Evolutionary conservation across 768 basidiomycete genomes (phyloP).

Genomic region (Tricholomella constricta): DNA sequence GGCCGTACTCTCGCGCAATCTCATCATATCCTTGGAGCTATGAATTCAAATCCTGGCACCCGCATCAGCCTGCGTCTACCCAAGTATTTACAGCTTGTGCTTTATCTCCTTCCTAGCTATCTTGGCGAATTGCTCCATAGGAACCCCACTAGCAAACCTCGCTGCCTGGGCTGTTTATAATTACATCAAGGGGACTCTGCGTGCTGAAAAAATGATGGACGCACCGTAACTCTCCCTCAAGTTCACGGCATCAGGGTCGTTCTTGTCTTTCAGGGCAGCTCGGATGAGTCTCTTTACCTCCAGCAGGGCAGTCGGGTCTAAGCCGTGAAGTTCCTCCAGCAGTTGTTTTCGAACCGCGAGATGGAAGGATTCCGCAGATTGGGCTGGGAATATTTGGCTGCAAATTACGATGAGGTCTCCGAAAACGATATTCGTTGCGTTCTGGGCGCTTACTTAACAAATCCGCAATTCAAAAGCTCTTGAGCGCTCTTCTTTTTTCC

Average conservation of each 20-base stretch:
- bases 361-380: constrained; percentile 56
- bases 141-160: constrained; percentile 62
- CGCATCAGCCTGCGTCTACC: not conserved
- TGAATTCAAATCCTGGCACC: no score
- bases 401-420: constrained; percentile 5
- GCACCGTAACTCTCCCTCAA: constrained; percentile 66
- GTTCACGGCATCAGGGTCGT: constrained; percentile 63
- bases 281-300: constrained; percentile 55
- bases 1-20: not conserved
- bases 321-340: constrained; percentile 55
- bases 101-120: constrained; percentile 65
- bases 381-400: constrained; percentile 62
- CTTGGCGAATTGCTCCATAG: constrained; percentile 51
- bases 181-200: not conserved
- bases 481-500: constrained; percentile 65
- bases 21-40: not conserved
- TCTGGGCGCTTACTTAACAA: constrained; percentile 55
- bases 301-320: constrained; percentile 57
- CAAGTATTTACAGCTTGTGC: constrained; percentile 52
- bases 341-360: constrained; percentile 48
- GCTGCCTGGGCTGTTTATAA: constrained; percentile 55
- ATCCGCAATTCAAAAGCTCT: constrained; percentile 60
- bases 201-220: constrained; percentile 9
- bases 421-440: not conserved
- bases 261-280: constrained; percentile 59